These are phyloP conservation scores for Silene uniflora DNA, from an alignment of 148 eudicot species.

Conservation along the genomic window DNA sequence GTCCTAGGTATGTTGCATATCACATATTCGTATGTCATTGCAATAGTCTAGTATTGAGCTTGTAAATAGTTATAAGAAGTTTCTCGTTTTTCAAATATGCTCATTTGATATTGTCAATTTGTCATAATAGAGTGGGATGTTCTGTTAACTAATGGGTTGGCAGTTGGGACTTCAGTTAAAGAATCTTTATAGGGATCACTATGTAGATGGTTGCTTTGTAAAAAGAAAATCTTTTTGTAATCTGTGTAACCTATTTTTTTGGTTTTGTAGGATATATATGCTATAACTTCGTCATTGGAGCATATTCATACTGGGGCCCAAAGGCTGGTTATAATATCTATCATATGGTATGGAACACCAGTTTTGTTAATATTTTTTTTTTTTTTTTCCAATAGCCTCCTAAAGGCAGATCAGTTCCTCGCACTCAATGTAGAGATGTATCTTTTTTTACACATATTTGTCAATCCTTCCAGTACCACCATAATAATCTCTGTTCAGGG, in stretches of 20 bases:
- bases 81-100: not conserved
- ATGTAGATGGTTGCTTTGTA: slow-evolving; percentile 2
- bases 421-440: not conserved
- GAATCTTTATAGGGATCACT: not conserved
- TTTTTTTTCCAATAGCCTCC: not conserved
- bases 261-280: slow-evolving; percentile 53
- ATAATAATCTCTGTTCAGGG: not conserved
- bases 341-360: slow-evolving; percentile 55
- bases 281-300: slow-evolving; percentile 85
- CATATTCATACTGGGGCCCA: slow-evolving; percentile 97
- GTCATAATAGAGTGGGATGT: not conserved
- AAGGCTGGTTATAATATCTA: slow-evolving; percentile 89
- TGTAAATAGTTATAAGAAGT: not conserved
- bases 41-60: not conserved
- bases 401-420: slow-evolving; percentile 2
- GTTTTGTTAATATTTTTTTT: not conserved
- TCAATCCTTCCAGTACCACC: not conserved
- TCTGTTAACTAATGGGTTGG: not conserved
- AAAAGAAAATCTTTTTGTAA: slow-evolving; percentile 8
- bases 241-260: not conserved
- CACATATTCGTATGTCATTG: not conserved
- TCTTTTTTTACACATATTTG: not conserved
- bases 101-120: not conserved
- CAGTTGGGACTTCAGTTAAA: not conserved
- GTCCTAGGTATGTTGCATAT: slow-evolving; percentile 49